These are phyloP conservation scores for Lichtheimia ramosa DNA, from an alignment of 371 early-diverging fungal species.

Conservation along the genomic window DNA sequence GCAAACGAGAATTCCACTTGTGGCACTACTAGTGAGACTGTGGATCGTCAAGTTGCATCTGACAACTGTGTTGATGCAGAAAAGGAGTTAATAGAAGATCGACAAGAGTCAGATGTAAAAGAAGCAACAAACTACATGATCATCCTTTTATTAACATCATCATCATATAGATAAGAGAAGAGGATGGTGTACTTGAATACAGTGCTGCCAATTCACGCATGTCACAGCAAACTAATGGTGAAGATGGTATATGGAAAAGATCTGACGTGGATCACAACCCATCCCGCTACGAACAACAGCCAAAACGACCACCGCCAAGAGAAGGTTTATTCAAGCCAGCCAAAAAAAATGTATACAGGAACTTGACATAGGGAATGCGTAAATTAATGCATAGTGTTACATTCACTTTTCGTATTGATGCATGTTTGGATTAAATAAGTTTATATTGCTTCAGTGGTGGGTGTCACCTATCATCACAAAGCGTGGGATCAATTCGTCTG, in stretches of 20 bases:
- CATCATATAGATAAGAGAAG: slow-evolving; percentile 4
- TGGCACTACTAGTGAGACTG: slow-evolving; percentile 21
- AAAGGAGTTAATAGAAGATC: slow-evolving; percentile 13
- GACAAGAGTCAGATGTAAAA: slow-evolving; percentile 4
- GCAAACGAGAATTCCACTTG: slow-evolving; percentile 22
- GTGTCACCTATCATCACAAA: too few species aligned
- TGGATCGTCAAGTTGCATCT: slow-evolving; percentile 7
- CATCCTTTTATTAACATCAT: background rate
- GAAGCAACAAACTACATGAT: background rate
- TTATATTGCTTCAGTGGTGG: too few species aligned
- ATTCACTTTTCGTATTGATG: too few species aligned
- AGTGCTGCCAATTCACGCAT: slow-evolving; percentile 24
- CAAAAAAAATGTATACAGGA: slow-evolving; percentile 14
- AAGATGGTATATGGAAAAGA: slow-evolving; percentile 3
- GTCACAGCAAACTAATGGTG: slow-evolving; percentile 9
- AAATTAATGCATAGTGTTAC: background rate
- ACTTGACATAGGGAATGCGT: background rate
- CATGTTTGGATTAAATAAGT: too few species aligned
- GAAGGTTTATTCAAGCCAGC: slow-evolving; percentile 22
- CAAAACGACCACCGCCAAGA: slow-evolving; percentile 8
- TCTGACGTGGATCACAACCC: slow-evolving; percentile 1
- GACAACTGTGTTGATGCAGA: slow-evolving; percentile 13
- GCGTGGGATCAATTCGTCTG: too few species aligned
- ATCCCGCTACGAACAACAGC: slow-evolving; percentile 14
- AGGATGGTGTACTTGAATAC: slow-evolving; percentile 5